phyloP scores from a whole-genome alignment of 805 yeast species.

The Saturnispora sanitii region DNA sequence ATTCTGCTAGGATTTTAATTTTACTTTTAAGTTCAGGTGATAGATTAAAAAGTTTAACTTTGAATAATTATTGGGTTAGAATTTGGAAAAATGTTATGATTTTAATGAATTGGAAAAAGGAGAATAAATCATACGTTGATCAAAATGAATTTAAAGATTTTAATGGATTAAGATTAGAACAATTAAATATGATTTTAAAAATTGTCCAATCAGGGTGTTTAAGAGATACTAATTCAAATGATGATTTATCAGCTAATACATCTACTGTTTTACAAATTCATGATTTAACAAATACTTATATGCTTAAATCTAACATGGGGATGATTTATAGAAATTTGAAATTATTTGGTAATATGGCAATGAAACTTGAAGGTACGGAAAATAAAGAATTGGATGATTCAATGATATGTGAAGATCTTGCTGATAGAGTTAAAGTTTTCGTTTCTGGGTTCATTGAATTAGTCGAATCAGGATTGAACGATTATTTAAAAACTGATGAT shows the following conservation, averaged over 20 bases:
- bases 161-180: conserved; percentile 20
- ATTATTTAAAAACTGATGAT: conserved; percentile 46
- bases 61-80: conserved; percentile 53
- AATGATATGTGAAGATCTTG: conserved; percentile 45
- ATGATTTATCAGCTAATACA: conserved; percentile 1
- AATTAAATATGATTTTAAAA: conserved; percentile 30
- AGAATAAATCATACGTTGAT: conserved; percentile 15
- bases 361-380: conserved; percentile 2
- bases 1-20: conserved; percentile 58
- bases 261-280: conserved; percentile 27
- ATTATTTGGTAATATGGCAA: conserved; percentile 33
- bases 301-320: conserved; percentile 35
- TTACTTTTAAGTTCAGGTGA: conserved; percentile 40
- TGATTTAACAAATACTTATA: conserved; percentile 40
- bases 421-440: conserved; percentile 44
- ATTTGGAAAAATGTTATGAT: conserved; percentile 58
- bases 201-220: conserved; percentile 21
- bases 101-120: conserved; percentile 58
- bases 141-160: conserved; percentile 16
- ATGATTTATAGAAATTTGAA: conserved; percentile 44
- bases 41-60: conserved; percentile 34
- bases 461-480: conserved; percentile 39
- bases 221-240: conserved; percentile 15
- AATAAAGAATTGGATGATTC: conserved; percentile 11
- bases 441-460: conserved; percentile 42